A percentile compares a stretch with the other conserved stretches of the same genome.
Evolutionary conservation across 2,329 filamentous ascomycete genomes (phyloP).

Genomic region (Coleophoma cylindrospora): DNA sequence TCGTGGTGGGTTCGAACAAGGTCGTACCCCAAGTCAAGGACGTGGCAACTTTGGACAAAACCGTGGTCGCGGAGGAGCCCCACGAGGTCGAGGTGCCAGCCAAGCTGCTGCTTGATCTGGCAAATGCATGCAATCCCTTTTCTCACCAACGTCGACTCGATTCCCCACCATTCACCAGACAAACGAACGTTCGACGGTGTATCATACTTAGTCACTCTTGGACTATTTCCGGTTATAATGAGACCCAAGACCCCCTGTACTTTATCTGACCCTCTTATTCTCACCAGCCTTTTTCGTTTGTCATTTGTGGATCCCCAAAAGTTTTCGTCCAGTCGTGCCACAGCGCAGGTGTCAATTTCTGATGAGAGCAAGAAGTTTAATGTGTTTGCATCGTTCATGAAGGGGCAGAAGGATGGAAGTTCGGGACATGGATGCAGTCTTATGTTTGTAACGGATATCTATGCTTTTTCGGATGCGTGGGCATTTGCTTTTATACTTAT

Average conservation of each 20-base stretch:
- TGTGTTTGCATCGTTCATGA: too few species aligned
- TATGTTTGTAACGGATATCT: too few species aligned
- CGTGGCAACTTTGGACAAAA: conserved; percentile 35
- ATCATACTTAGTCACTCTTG: conserved; percentile 12
- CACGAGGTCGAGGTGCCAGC: conserved; percentile 52
- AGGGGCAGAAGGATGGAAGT: too few species aligned
- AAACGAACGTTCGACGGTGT: conserved; percentile 12
- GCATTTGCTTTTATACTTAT: too few species aligned
- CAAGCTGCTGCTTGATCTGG: conserved; percentile 15
- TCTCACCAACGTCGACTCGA: conserved; percentile 8
- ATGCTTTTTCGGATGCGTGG: too few species aligned
- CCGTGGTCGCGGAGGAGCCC: conserved; percentile 61
- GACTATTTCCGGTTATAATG: conserved; percentile 7
- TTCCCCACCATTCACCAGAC: conserved; percentile 3
- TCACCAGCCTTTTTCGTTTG: conserved; percentile 5
- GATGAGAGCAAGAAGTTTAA: too few species aligned
- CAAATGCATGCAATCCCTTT: background rate
- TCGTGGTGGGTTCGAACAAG: conserved; percentile 59
- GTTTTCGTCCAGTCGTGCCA: conserved; percentile 2
- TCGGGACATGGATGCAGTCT: too few species aligned
- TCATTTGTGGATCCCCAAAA: conserved; percentile 7
- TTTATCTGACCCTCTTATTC: conserved; percentile 12
- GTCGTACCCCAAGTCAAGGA: conserved; percentile 43
- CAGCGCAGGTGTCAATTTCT: too few species aligned
- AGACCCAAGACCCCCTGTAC: conserved; percentile 12